Evolutionary conservation across 2,329 filamentous ascomycete species (phyloP).

Genomic region (Fusarium metavorans): DNA sequence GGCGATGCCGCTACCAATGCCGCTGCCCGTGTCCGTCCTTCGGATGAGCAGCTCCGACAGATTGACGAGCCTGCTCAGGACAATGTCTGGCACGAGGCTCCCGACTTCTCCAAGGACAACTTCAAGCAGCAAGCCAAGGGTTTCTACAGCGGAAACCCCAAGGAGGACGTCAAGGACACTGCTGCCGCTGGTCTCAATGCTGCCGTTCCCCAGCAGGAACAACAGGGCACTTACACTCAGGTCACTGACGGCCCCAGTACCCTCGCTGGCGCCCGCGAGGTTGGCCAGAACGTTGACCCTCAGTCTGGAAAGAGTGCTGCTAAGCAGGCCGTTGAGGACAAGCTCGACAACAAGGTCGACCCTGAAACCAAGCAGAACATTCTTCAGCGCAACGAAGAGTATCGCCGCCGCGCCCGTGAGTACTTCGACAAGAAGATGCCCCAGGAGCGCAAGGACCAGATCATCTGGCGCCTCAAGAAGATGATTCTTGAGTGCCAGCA

Average conservation of each 20-base stretch:
- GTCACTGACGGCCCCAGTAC: slow-evolving; percentile 62
- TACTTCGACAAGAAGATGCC: slow-evolving; percentile 92
- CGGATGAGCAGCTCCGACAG: slow-evolving; percentile 79
- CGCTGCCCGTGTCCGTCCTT: slow-evolving; percentile 80
- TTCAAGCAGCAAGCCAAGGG: slow-evolving; percentile 77
- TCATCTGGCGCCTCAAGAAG: slow-evolving; percentile 93
- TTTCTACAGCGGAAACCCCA: slow-evolving; percentile 66
- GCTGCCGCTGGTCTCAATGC: slow-evolving; percentile 69
- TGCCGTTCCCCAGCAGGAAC: slow-evolving; percentile 52
- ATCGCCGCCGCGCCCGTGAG: slow-evolving; percentile 67
- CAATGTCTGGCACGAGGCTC: slow-evolving; percentile 93
- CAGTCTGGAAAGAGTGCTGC: slow-evolving; percentile 49
- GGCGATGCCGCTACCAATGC: slow-evolving; percentile 88
- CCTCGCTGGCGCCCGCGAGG: slow-evolving; percentile 34
- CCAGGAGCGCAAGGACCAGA: slow-evolving; percentile 91
- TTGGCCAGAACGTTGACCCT: slow-evolving; percentile 57
- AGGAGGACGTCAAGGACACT: slow-evolving; percentile 71
- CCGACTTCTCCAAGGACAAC: slow-evolving; percentile 77
- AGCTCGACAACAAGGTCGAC: slow-evolving; percentile 71
- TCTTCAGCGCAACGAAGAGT: slow-evolving; percentile 58
- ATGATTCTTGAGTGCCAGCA: slow-evolving; percentile 97
- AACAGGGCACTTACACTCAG: slow-evolving; percentile 51
- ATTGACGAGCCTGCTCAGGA: slow-evolving; percentile 89
- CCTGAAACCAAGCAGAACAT: slow-evolving; percentile 70
- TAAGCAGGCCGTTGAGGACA: slow-evolving; percentile 64